Base-by-base conservation (phyloP, 495 filamentous ascomycete species). In the Trichoderma gamsii region DNA sequence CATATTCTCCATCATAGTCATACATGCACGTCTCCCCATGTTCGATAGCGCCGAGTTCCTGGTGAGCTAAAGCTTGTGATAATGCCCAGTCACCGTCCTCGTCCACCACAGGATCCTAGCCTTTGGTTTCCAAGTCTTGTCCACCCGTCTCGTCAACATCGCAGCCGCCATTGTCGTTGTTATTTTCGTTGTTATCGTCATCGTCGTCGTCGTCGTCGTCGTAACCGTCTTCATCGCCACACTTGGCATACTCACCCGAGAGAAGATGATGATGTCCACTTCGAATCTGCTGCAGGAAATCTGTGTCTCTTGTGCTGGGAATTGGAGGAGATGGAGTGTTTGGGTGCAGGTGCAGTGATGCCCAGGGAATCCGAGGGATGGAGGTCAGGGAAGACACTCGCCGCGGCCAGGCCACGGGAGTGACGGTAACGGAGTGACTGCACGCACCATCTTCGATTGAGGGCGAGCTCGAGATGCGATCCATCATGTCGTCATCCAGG, bases 361-460 rank as follows among this genome's bases (percentile, higher is more conserved):
- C 64, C 73, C 78, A 65, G 71, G 76, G 73, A 69, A 13, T 61
- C 56, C 56, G 56, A 13, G 56, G 23, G 56, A 61, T 27, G 27
- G 56, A 61, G 27, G 71, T 72, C 71, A 78, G 71, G 73, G 80
- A 80, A 69, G 76, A 77, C 72, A 71, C 74, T 70, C 78, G 75
- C 70, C 70, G 70, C 65, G 81, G 79, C 76, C 77, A 79, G 63
- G 70, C 63, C 69, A 64, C 70, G 66, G 73, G 72, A 73, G 43
- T 41, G 23, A 76, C 72, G 35, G 35, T 38, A 68, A 56, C 63
- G 66, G 52, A 72, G 69, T 38, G 4, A 9, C 68, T 69, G 73
- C 71, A 92, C 93, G 81, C 86, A 99, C 95, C 95, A 85, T 99
- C 96, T 78, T 95, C 92, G 77, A 99, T 99, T 67, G 93, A 97